Evolutionary conservation across 2,329 filamentous ascomycete genomes (phyloP).

Genomic region (Plenodomus biglobosus): DNA sequence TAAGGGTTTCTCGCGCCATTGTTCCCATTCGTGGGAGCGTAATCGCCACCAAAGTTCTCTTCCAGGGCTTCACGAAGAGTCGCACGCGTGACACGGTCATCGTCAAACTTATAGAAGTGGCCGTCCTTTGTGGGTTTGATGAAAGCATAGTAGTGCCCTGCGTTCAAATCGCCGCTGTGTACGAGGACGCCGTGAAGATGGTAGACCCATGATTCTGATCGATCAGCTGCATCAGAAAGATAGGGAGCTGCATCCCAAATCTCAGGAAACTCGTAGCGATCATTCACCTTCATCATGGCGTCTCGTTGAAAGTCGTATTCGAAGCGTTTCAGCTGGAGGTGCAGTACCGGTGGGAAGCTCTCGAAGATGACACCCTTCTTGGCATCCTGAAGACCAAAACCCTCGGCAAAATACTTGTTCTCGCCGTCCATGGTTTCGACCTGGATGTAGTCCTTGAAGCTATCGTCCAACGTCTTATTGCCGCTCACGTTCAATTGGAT

Average conservation of each 20-base stretch:
- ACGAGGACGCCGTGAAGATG: conserved; percentile 93
- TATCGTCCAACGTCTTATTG: conserved; percentile 89
- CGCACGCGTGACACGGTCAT: conserved; percentile 93
- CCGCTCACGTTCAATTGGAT: conserved; percentile 95
- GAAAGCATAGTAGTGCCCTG: conserved; percentile 97
- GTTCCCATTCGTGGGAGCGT: conserved; percentile 61
- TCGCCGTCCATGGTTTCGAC: conserved; percentile 97
- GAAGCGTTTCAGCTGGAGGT: conserved; percentile 94
- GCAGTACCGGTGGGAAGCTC: conserved; percentile 88
- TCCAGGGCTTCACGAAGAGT: conserved; percentile 89
- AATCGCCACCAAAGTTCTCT: conserved; percentile 95
- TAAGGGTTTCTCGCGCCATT: conserved; percentile 64
- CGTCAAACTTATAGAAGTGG: conserved; percentile 95
- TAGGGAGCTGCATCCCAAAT: conserved; percentile 83
- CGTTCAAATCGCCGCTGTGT: conserved; percentile 94
- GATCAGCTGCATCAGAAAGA: conserved; percentile 81
- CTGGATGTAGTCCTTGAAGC: conserved; percentile 93
- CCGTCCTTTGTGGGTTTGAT: conserved; percentile 88
- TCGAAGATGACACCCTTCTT: conserved; percentile 98
- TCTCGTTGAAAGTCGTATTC: conserved; percentile 96
- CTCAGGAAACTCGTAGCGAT: conserved; percentile 87
- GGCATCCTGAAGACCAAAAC: conserved; percentile 90
- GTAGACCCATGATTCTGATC: conserved; percentile 86
- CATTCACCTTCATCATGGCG: conserved; percentile 98
- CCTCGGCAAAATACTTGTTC: conserved; percentile 95